Base-by-base conservation (phyloP, 371 early-diverging fungal species). In the Blakeslea trispora region DNA sequence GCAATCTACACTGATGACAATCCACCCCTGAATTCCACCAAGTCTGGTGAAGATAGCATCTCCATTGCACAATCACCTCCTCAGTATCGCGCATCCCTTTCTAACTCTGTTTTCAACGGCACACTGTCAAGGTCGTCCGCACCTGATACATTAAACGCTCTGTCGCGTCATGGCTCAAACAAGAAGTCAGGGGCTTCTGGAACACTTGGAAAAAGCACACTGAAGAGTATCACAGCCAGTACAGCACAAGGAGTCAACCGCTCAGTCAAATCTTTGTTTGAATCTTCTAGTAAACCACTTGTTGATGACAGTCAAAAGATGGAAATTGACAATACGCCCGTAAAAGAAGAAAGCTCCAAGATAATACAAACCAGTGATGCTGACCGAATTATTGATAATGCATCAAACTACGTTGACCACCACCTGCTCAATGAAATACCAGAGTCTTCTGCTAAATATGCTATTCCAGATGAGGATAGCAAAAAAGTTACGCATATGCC, bases 291-390 rank as follows among this genome's bases (percentile, higher is more conserved):
- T 22, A 60, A 56, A 21, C 43, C 56, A 4, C 23, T 42, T 9
- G 53, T 57, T 5, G 57, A 55, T 39, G 63, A 62, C 22, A 69
- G 69, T 40, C 63, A 55, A 53, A 65, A 69, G 22, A 64, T 58
- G 58, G 66, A 65, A 40, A 22, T 64, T 7, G 42, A 53, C 42
- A 34, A 40, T 18, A 44, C 34, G 5, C 45, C 45, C 48, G 22
- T 18, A 37, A 49, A 9, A 45, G 50, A 45, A 24, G 50, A 45
- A 21, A 41, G 28, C 28, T 28, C 28, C 7, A 28, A 28, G 28
- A 28, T 7, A 7, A 3, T 5, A 7, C 28, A 28, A 7, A 28
- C 28, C 28, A 7, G 7, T 28, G 28, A 28, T 28, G 28, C 28
- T 28, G 28, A 28, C 28, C 28, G 24, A 28, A 15, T 32, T 15